Evolutionary conservation across 2,329 filamentous ascomycete genomes (phyloP), one percentile per base, ranked within the genome.

Genomic region (Penicillium sp.): DNA sequence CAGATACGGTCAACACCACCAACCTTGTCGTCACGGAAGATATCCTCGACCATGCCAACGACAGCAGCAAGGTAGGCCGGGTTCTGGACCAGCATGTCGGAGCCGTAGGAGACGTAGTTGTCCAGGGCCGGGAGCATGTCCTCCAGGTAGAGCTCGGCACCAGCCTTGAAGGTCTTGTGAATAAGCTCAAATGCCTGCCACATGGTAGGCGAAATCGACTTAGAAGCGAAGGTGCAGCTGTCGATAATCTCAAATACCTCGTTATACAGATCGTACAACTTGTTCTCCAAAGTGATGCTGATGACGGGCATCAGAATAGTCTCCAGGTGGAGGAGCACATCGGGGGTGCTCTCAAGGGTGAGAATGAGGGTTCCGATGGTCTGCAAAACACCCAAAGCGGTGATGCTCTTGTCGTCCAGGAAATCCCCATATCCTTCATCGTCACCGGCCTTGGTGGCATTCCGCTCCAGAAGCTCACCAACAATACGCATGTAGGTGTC

Each of bases 161-260:
- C 95, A 61, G 92, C 91, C 81, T 98, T 98, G 84, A 99, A 99
- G 0, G 94, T 97, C 68, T 91, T 88, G 80, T 98, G 94, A 66
- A 99, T 96, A 49, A 98, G 86, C 80, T 97, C 93, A 76, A 99
- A 99, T 2, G 95, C 94, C 79, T 94, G 89, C 95, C 95, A 99
- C 95, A 99, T 99, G 45, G 92, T 96, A 10, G 90, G 88, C 1
- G 95, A 97, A 69, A 99, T 98, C 61, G 88, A 87, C 84, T 98
- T 99, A 65, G 95, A 94, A 12, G 95, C 92, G 76, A 98, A 99
- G 8, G 95, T 99, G 84, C 95, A 99, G 84, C 93, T 97, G 78
- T 99, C 95, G 70, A 99, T 96, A 71, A 99, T 99, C 80, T 99
- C 95, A 70, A 99, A 99, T 5, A 98, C 88, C 76, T 99, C 95